A percentile compares a stretch with the other conserved stretches of the same genome.
Evolutionary conservation across 83 land plant species (phyloP).

Genomic region (Isoetes engelmannii): DNA sequence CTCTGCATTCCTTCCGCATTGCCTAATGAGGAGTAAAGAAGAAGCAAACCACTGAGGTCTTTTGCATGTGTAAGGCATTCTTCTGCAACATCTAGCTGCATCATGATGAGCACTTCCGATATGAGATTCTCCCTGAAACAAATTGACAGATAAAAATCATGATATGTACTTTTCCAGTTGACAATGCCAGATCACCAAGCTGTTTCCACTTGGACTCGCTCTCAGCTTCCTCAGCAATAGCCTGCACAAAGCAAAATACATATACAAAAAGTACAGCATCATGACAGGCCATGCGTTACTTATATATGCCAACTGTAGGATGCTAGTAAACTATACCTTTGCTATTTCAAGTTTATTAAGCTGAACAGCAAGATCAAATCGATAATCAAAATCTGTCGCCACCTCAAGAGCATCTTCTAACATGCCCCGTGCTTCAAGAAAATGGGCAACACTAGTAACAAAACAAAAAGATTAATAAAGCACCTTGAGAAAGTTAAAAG

Average conservation of each 20-base stretch:
- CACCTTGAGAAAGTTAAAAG: not conserved
- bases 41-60: slow-evolving; percentile 88
- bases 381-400: slow-evolving; percentile 92
- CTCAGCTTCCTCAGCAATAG: slow-evolving; percentile 68
- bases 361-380: slow-evolving; percentile 91
- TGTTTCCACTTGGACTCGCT: slow-evolving; percentile 99
- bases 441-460: slow-evolving; percentile 73
- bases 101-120: not conserved
- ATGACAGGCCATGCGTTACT: too few species aligned
- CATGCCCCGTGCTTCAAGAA: slow-evolving; percentile 96
- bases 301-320: not conserved
- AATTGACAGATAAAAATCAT: not conserved
- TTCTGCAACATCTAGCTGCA: slow-evolving; percentile 94
- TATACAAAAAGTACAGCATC: not conserved
- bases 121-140: not conserved
- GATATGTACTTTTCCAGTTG: slow-evolving; percentile 74
- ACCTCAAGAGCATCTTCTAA: slow-evolving; percentile 86
- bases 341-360: slow-evolving; percentile 88
- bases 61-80: slow-evolving; percentile 71
- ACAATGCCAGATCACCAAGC: slow-evolving; percentile 93
- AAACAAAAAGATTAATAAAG: not conserved
- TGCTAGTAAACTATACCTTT: slow-evolving; percentile 40
- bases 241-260: slow-evolving; percentile 37
- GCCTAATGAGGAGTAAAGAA: slow-evolving; percentile 86
- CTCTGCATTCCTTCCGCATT: slow-evolving; percentile 77